Evolutionary conservation across 768 basidiomycete genomes (phyloP), one percentile per base, ranked within the genome.

Genomic region (Phylloporus scabripes): DNA sequence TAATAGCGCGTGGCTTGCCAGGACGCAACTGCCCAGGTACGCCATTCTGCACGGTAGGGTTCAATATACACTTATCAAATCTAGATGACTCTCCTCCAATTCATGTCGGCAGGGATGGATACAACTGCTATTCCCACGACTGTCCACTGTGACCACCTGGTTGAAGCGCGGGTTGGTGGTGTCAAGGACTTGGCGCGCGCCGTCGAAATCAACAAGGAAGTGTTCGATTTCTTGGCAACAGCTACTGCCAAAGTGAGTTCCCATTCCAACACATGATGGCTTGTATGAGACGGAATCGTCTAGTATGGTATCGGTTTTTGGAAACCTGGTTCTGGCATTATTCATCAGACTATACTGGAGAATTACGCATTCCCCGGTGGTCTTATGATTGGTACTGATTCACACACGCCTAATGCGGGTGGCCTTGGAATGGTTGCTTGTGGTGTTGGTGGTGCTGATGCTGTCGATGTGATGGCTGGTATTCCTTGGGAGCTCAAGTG

Each of bases 311-410:
- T 98, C 60, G 95, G 95, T 54, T 99, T 99, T 80, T 99, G 95
- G 95, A 92, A 87, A 74, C 94, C 95, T 41, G 95, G 96, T 60
- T 94, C 92, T 61, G 95, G 95, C 74, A 99, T 99, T 70, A 97
- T 99, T 58, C 92, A 94, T 72, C 93, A 98, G 74, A 98, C 98
- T 65, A 92, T 99, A 66, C 80, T 98, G 62, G 95, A 99, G 72
- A 97, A 98, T 78, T 98, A 99, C 69, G 96, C 94, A 4, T 94
- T 97, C 83, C 95, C 95, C 46, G 95, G 95, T 74, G 91, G 94
- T 63, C 80, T 99, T 51, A 98, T 99, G 95, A 97, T 99, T 60
- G 96, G 96, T 68, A 98, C 95, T 50, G 96, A 99, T 75, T 98
- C 95, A 28, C 93, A 99, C 73, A 97, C 96, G 7, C 96, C 96